Conservation (phyloP, 371 early-diverging fungal species). For the Zopfochytrium polystomum region DNA sequence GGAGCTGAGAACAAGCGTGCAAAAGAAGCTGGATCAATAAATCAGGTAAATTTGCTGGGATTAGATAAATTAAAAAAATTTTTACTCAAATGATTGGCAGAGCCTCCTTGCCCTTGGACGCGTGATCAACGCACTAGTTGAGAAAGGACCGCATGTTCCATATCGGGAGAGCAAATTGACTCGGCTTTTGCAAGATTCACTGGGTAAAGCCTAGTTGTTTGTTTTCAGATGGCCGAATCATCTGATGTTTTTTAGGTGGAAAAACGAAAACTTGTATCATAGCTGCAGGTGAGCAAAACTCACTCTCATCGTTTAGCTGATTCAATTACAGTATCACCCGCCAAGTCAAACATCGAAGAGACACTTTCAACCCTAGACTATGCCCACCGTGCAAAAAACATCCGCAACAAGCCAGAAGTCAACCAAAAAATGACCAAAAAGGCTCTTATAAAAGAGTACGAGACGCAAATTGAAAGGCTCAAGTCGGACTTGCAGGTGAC, state of each 20-base stretch:
- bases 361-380: constrained; percentile 91
- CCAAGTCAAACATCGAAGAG: constrained; percentile 75
- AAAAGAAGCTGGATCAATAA: constrained; percentile 89
- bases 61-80: no score
- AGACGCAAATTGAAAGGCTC: constrained; percentile 61
- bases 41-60: no score
- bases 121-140: constrained; percentile 88
- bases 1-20: constrained; percentile 85
- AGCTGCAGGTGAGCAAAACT: constrained; percentile 51
- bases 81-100: no score
- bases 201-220: constrained; percentile 47
- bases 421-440: constrained; percentile 76
- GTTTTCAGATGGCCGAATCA: not conserved
- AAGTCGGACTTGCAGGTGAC: constrained; percentile 55
- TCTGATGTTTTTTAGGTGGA: constrained; percentile 53
- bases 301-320: not conserved
- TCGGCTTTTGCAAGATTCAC: constrained; percentile 89
- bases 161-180: constrained; percentile 95
- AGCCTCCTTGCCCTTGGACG: constrained; percentile 88
- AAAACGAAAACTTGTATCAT: constrained; percentile 92
- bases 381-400: constrained; percentile 90
- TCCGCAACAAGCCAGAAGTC: constrained; percentile 84
- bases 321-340: constrained; percentile 72
- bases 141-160: constrained; percentile 78
- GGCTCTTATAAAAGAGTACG: constrained; percentile 72